Conservation (phyloP, 495 filamentous ascomycete genomes). For the Aspergillus steynii region DNA sequence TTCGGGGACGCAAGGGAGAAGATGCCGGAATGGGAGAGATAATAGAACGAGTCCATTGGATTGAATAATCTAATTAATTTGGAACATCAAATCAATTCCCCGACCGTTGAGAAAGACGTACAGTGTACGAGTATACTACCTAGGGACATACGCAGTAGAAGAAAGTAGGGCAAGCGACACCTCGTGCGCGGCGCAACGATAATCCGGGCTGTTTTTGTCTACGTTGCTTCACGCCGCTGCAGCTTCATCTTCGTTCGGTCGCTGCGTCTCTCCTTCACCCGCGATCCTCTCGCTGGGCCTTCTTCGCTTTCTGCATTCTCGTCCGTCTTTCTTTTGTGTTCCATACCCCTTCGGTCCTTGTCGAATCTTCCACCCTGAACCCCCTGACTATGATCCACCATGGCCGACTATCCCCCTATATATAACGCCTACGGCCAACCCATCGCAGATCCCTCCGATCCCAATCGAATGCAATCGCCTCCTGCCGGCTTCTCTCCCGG, state of each 20-base stretch:
- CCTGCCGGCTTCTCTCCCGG: conserved; percentile 43
- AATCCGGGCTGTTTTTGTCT: conserved; percentile 31
- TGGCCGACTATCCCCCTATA: conserved; percentile 71
- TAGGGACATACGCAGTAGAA: no score
- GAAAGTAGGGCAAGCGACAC: neutral
- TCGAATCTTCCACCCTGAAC: conserved; percentile 6
- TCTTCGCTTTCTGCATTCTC: neutral
- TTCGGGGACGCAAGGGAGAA: no score
- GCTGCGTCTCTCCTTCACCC: conserved; percentile 1
- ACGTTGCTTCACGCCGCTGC: conserved; percentile 29
- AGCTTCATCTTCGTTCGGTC: conserved; percentile 1
- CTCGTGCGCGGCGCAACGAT: conserved; percentile 33
- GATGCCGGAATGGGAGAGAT: no score
- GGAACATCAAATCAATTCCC: no score
- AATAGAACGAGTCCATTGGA: no score
- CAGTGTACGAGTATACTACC: no score
- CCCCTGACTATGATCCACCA: conserved; percentile 32
- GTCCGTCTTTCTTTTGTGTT: neutral
- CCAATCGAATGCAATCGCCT: conserved; percentile 54
- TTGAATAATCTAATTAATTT: no score
- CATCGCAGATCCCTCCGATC: conserved; percentile 66
- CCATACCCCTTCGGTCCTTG: neutral
- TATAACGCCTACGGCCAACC: conserved; percentile 72
- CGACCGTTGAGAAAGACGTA: no score
- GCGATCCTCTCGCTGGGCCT: conserved; percentile 12